Conservation (phyloP, 2,329 filamentous ascomycete genomes). For the Colletotrichum lentis region DNA sequence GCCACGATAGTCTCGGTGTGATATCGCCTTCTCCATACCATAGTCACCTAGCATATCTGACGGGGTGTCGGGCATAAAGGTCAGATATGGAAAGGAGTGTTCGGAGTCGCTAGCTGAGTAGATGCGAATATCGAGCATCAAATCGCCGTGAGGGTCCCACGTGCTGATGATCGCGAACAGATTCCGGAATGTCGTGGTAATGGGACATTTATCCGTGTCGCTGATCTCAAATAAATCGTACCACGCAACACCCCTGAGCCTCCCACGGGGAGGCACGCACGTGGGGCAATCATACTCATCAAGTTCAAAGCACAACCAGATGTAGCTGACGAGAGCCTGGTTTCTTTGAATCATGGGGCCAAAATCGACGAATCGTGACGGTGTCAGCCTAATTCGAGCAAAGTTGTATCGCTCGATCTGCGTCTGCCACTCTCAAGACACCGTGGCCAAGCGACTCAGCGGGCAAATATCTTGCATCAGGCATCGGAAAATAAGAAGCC, state of each 20-base stretch:
- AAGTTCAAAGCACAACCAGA: slow-evolving; percentile 46
- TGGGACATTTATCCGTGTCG: slow-evolving; percentile 35
- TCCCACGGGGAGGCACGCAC: slow-evolving; percentile 31
- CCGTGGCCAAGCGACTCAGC: slow-evolving; percentile 42
- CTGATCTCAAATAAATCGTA: slow-evolving; percentile 26
- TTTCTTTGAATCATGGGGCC: slow-evolving; percentile 44
- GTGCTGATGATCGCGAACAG: slow-evolving; percentile 44
- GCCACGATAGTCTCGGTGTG: slow-evolving; percentile 22
- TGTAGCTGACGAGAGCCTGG: slow-evolving; percentile 42
- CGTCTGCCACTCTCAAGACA: slow-evolving; percentile 46
- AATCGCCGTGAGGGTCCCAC: slow-evolving; percentile 42
- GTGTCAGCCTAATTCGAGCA: slow-evolving; percentile 44
- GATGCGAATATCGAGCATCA: slow-evolving; percentile 46
- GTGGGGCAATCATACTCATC: slow-evolving; percentile 43
- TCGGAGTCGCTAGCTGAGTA: slow-evolving; percentile 45
- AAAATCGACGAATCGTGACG: slow-evolving; percentile 43
- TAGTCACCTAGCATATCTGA: background rate
- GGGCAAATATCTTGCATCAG: slow-evolving; percentile 40
- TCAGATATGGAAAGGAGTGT: slow-evolving; percentile 46
- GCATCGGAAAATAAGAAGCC: slow-evolving; percentile 40
- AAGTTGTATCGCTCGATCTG: slow-evolving; percentile 45
- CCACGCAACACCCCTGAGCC: background rate
- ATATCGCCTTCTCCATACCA: background rate
- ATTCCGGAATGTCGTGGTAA: slow-evolving; percentile 38
- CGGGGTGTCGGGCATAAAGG: slow-evolving; percentile 42